Base-by-base conservation (phyloP, 2,329 filamentous ascomycete species). In the Aspergillus tubingensis region DNA sequence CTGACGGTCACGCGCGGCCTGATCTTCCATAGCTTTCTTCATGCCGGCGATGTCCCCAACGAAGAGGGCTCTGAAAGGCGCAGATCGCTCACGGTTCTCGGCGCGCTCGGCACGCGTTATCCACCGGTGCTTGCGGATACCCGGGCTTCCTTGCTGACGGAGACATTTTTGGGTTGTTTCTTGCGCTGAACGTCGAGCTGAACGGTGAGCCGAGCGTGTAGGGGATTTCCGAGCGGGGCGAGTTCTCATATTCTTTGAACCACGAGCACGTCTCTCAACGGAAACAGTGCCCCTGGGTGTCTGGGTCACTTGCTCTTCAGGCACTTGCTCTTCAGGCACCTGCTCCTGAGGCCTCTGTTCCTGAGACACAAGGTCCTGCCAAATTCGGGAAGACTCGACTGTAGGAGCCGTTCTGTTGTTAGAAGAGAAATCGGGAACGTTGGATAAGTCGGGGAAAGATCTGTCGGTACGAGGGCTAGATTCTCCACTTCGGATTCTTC, bases 401-500 rank as follows among this genome's bases (percentile, higher is more conserved):
- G 32, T 15, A 27, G 23, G n/a, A 25, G 25, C 23, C 25, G 54
- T 38, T 11, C 50, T 21, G 23, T 38, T 13, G 19, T 25, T 47
- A 25, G 30, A 13, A 5, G 53, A 55, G 25, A 30, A 57, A 15
- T 55, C 47, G n/a, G 62, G 65, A 23, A 58, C 47, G 15, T 65
- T 54, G 10, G 54, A 47, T n/a, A 67, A 30, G 4, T 63, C 47
- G 1, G 67, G 67, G 36, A 67, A 69, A 5, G 59, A 5, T 62
- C n/a, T 8, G 59, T 41, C 2, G 54, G 47, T 17, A 36, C 32
- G 32, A 13, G 62, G 55, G 2, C 62, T 48, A 38, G 51, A 51
- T 32, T 66, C 64, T 44, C 62, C 38, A 15, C 64, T 59, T 32
- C 41, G 65, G 6, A 57, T 63, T 55, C 66, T 60, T 30, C 65